Evolutionary conservation across 495 filamentous ascomycete species (phyloP).

Genomic region (Amphirosellinia nigrospora): DNA sequence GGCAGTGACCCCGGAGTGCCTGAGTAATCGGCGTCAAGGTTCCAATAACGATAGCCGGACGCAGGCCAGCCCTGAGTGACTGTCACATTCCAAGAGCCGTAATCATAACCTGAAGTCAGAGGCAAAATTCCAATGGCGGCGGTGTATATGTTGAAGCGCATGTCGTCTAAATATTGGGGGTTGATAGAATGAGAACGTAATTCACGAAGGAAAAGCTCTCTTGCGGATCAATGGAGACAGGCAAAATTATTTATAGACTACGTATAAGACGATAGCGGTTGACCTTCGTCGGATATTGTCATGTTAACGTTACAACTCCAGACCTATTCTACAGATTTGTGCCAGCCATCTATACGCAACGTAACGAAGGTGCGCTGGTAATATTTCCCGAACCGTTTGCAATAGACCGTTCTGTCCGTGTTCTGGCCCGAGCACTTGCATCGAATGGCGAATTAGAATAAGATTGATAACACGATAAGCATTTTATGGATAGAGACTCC

Average conservation of each 20-base stretch:
- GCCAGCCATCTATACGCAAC: not conserved
- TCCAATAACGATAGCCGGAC: not conserved
- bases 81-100: constrained; percentile 1
- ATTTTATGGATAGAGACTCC: not conserved
- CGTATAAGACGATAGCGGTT: not conserved
- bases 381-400: not conserved
- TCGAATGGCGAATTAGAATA: not conserved
- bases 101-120: not conserved
- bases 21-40: not conserved
- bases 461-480: constrained; percentile 2
- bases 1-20: not conserved
- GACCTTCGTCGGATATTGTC: not conserved
- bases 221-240: not conserved
- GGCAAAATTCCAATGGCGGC: not conserved
- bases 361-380: not conserved
- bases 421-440: not conserved
- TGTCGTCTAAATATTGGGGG: not conserved
- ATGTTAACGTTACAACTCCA: not conserved
- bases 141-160: not conserved
- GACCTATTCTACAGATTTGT: not conserved
- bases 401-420: not conserved
- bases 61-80: not conserved
- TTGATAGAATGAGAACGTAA: no score
- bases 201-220: not conserved
- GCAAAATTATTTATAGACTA: not conserved